Evolutionary conservation across 163 green algal genomes (phyloP).

Genomic region (Chloroidium sp.): DNA sequence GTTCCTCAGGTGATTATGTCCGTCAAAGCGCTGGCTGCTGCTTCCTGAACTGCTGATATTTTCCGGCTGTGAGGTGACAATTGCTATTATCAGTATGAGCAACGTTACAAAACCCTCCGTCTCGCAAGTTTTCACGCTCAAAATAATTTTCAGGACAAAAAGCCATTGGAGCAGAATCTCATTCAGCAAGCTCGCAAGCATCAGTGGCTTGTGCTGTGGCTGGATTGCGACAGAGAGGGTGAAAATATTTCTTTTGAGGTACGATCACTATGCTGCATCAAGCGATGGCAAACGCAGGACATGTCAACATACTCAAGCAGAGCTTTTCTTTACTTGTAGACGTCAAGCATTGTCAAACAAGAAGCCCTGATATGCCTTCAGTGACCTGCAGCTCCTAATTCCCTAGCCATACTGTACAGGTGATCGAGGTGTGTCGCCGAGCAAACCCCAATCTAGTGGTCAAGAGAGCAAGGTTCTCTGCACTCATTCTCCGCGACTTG

Average conservation of each 20-base stretch:
- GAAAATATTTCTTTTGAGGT: constrained; percentile 99
- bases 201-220: constrained; percentile 91
- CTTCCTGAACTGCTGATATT: background rate
- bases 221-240: constrained; percentile 97
- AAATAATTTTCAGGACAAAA: constrained; percentile 54
- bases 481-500: constrained; percentile 67
- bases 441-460: constrained; percentile 63
- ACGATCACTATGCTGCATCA: background rate
- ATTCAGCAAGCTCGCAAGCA: constrained; percentile 53
- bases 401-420: constrained; percentile 28
- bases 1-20: constrained; percentile 55
- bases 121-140: background rate
- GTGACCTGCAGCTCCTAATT: background rate
- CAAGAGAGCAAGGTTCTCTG: constrained; percentile 73
- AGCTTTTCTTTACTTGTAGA: background rate
- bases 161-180: constrained; percentile 66
- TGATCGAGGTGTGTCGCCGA: constrained; percentile 65
- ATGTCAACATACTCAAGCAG: background rate
- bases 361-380: too few relatives aligned
- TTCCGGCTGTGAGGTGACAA: background rate
- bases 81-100: background rate
- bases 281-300: background rate
- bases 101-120: background rate
- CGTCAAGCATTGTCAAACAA: too few relatives aligned
- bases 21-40: too few relatives aligned